These are phyloP conservation scores for Epichloe aotearoae DNA, from an alignment of 2,329 filamentous ascomycete species.

Conservation along the genomic window DNA sequence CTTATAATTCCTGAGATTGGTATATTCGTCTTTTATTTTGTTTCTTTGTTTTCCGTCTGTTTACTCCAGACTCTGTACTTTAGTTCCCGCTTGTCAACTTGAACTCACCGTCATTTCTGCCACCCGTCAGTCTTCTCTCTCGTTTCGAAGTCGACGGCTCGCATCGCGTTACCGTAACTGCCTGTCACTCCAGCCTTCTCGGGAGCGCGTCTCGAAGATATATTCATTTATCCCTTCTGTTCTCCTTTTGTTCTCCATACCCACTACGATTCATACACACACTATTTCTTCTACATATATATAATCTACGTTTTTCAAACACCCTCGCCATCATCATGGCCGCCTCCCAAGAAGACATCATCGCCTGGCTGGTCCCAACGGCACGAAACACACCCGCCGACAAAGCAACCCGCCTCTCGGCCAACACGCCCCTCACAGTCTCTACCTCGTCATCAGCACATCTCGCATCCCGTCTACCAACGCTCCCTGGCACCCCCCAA, in stretches of 20 bases:
- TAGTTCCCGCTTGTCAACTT: background rate
- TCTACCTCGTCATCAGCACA: conserved; percentile 12
- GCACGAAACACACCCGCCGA: conserved; percentile 20
- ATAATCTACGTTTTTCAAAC: too few species aligned
- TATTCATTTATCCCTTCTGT: too few species aligned
- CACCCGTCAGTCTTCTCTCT: too few species aligned
- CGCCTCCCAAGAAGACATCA: conserved; percentile 16
- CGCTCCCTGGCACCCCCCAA: conserved; percentile 11
- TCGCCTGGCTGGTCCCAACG: conserved; percentile 28
- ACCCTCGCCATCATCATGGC: conserved; percentile 7
- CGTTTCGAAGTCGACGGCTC: too few species aligned
- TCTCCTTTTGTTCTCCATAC: too few species aligned
- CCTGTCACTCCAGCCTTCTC: too few species aligned
- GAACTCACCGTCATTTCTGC: too few species aligned
- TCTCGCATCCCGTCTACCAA: conserved; percentile 17
- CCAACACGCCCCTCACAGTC: conserved; percentile 17
- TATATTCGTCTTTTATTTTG: background rate
- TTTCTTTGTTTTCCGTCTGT: background rate
- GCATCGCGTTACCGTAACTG: too few species aligned
- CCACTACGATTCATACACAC: too few species aligned
- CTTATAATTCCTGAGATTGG: background rate
- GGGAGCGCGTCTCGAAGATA: too few species aligned
- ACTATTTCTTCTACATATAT: too few species aligned
- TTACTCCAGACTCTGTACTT: background rate
- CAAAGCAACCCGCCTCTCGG: conserved; percentile 17